A percentile compares a stretch with the other conserved stretches of the same genome.
These are phyloP conservation scores for Tilletia walkeri DNA, from an alignment of 1,284 basidiomycete genomes.

Conservation along the genomic window DNA sequence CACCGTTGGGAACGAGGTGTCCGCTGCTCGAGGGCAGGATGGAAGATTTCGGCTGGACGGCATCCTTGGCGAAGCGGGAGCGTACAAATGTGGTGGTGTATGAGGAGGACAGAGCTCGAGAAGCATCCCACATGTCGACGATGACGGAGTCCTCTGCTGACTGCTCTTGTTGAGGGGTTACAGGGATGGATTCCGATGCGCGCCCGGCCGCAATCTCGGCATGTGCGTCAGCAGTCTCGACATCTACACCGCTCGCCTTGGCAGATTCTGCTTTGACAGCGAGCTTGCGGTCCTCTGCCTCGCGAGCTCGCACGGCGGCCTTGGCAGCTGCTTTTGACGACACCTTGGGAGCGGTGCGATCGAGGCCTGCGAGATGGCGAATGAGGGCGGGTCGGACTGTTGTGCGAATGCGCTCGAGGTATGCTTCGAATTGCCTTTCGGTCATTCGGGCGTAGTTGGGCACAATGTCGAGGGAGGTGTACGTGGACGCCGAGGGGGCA, in stretches of 20 bases:
- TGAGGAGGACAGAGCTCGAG: constrained; percentile 1
- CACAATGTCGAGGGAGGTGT: constrained; percentile 37
- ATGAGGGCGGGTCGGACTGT: constrained; percentile 5
- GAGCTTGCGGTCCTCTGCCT: constrained; percentile 12
- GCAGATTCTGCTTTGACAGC: not conserved
- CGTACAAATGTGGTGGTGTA: constrained; percentile 10
- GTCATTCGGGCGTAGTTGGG: constrained; percentile 45
- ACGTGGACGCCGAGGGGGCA: constrained; percentile 12
- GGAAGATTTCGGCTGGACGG: not conserved
- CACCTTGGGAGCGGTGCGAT: not conserved
- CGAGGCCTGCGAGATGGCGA: constrained; percentile 2
- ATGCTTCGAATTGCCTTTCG: constrained; percentile 40
- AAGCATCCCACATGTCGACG: constrained; percentile 15
- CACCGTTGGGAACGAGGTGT: not conserved
- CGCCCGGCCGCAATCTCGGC: constrained; percentile 13
- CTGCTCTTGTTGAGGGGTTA: not conserved
- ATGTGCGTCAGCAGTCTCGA: constrained; percentile 12
- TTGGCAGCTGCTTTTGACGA: not conserved
- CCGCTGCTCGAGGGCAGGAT: constrained; percentile 10
- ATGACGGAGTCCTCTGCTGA: not conserved
- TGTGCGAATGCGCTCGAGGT: constrained; percentile 32
- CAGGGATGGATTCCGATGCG: not conserved
- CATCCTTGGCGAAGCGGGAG: not conserved
- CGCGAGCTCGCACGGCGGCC: not conserved
- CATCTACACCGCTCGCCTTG: constrained; percentile 6